Base-by-base conservation (phyloP, 2,329 filamentous ascomycete genomes). In the Amphichorda felina region DNA sequence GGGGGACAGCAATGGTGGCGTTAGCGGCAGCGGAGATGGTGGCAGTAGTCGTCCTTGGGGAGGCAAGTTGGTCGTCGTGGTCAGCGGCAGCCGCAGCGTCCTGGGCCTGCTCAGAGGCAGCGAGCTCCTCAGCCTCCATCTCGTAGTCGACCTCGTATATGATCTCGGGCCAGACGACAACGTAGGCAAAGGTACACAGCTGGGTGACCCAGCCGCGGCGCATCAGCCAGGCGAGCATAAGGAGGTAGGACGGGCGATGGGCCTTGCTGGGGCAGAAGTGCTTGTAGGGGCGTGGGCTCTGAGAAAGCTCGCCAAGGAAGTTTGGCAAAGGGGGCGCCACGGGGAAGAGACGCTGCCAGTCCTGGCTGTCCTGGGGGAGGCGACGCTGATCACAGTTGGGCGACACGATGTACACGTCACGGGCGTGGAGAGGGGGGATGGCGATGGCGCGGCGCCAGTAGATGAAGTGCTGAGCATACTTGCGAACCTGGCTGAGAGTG, bases 371-470 rank as follows among this genome's bases (percentile, higher is more conserved):
- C 19, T 70, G 62, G 16, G 78, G 68, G 1, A 96, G 69, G 32
- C 77, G 75, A 35, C 70, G 65, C 47, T 87, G 72, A 48, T 94
- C 81, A 41, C 86, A 87, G 53, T 94, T 93, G 0, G 89, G 88
- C 2, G 85, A 93, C 19, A 95, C 75, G 24, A 96, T 82, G 56
- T 96, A 98, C 9, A 80, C 82, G 53, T 96, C 88, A 33, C 88
- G 74, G 30, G 83, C 82, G 50, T 95, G 87, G 5, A 98, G 72
- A 0, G 91, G 91, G 4, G 86, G 83, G 28, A 96, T 89, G 13
- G 89, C 82, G 40, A 93, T 83, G 32, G 89, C 91, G 38, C 88
- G 81, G 17, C 91, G 79, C 88, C 89, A 96, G 60, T 93, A 94
- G 41, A 96, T 87, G 42, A 98, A 80, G 60, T 96, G 91, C 39